Evolutionary conservation across 1,284 basidiomycete species (phyloP).

Genomic region (Tranzscheliella williamsii): DNA sequence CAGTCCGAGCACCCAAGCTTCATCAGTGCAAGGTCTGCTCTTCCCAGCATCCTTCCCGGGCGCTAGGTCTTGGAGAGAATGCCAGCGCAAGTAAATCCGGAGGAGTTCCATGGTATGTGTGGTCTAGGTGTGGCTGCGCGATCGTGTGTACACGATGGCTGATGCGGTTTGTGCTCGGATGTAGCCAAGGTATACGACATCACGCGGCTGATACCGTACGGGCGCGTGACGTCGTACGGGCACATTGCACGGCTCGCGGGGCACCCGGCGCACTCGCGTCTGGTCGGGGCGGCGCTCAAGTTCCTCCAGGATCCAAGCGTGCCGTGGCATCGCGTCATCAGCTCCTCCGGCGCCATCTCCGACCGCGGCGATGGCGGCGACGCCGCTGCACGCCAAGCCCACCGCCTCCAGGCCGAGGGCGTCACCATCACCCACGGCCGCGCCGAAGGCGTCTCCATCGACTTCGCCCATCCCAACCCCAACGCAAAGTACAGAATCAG

Average conservation of each 20-base stretch:
- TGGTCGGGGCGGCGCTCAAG: constrained; percentile 55
- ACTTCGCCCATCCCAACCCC: constrained; percentile 27
- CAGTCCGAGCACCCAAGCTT: no score
- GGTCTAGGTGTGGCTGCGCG: background rate
- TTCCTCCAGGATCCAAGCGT: constrained; percentile 43
- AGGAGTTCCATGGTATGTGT: constrained; percentile 32
- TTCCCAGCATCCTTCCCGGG: no score
- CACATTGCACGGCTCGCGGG: constrained; percentile 55
- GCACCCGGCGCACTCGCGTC: constrained; percentile 47
- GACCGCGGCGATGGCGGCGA: constrained; percentile 56
- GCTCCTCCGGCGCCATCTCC: constrained; percentile 50
- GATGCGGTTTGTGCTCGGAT: background rate
- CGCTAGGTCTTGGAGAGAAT: no score
- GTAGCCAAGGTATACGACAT: constrained; percentile 54
- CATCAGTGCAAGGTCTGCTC: no score
- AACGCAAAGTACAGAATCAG: constrained; percentile 33
- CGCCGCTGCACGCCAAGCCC: constrained; percentile 48
- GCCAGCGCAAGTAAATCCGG: constrained; percentile 32
- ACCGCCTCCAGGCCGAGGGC: constrained; percentile 39
- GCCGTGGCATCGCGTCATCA: constrained; percentile 56
- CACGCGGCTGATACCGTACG: constrained; percentile 43
- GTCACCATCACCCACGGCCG: constrained; percentile 38
- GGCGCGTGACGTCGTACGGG: constrained; percentile 56
- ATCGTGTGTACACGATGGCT: background rate
- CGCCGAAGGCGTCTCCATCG: constrained; percentile 29